Evolutionary conservation across 2,329 filamentous ascomycete genomes (phyloP).

Genomic region (Xylaria sp.): DNA sequence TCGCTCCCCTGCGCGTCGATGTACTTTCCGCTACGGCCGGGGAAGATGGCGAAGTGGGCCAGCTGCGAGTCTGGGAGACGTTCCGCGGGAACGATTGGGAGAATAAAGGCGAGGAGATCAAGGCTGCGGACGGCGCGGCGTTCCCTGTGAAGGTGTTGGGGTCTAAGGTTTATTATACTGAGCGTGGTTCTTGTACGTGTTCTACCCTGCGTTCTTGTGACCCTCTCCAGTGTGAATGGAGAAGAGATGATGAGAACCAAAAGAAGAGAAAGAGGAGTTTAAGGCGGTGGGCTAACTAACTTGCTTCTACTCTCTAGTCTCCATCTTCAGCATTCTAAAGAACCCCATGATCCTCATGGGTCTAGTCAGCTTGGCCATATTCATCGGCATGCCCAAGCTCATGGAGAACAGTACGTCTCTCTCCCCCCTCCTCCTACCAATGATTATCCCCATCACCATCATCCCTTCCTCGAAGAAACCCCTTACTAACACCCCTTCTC

Average conservation of each 20-base stretch:
- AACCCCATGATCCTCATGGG: slow-evolving; percentile 98
- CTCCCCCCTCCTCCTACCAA: slow-evolving; percentile 3
- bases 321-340: slow-evolving; percentile 83
- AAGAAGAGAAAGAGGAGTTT: not conserved
- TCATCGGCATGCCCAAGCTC: slow-evolving; percentile 93
- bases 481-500: slow-evolving; percentile 3
- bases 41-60: too few species aligned
- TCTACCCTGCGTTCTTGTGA: not conserved
- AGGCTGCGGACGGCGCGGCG: slow-evolving; percentile 41
- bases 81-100: slow-evolving; percentile 90
- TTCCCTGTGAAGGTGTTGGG: slow-evolving; percentile 72
- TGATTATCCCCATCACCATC: not conserved
- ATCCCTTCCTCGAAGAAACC: not conserved
- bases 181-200: slow-evolving; percentile 78
- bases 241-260: not conserved
- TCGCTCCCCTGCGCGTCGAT: slow-evolving; percentile 84
- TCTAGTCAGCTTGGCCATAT: slow-evolving; percentile 81
- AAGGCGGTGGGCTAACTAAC: slow-evolving; percentile 16
- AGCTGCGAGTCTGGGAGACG: slow-evolving; percentile 77
- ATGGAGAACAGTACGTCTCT: slow-evolving; percentile 87
- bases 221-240: not conserved
- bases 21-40: slow-evolving; percentile 53
- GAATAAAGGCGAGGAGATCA: slow-evolving; percentile 77
- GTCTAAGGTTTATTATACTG: slow-evolving; percentile 79
- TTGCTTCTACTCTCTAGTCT: slow-evolving; percentile 64